A percentile compares a stretch with the other conserved stretches of the same genome.
Conservation (phyloP, 805 yeast species). For the Hanseniaspora singularis region DNA sequence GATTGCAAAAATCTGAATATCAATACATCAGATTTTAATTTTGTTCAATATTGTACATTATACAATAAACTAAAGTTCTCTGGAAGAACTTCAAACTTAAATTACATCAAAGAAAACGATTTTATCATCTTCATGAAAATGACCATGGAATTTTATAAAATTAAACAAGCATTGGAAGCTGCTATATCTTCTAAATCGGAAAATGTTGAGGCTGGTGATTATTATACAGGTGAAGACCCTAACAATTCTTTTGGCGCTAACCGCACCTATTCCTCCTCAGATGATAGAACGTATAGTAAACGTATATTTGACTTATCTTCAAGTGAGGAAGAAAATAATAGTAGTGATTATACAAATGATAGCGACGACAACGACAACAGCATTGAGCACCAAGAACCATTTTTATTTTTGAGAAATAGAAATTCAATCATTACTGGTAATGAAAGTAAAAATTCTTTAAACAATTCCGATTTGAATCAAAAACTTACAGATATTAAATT, state of each 20-base stretch:
- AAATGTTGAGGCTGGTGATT: not conserved
- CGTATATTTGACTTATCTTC: too few relatives aligned
- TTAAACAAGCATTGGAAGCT: not conserved
- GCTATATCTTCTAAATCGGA: not conserved
- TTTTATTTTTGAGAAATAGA: too few relatives aligned
- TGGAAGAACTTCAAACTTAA: constrained; percentile 2
- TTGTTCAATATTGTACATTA: not conserved
- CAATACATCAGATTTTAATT: constrained; percentile 4
- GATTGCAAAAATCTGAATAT: not conserved
- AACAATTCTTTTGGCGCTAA: not conserved
- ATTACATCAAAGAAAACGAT: not conserved
- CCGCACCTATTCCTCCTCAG: too few relatives aligned
- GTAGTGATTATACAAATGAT: too few relatives aligned
- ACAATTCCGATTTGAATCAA: too few relatives aligned
- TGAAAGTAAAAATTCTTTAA: too few relatives aligned
- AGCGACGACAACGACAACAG: too few relatives aligned
- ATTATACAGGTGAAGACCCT: not conserved
- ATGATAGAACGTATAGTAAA: too few relatives aligned
- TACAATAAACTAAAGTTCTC: constrained; percentile 3
- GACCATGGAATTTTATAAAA: constrained; percentile 8
- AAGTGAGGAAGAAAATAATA: too few relatives aligned
- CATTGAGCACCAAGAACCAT: too few relatives aligned
- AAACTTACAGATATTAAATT: too few relatives aligned
- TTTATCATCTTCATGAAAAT: constrained; percentile 9
- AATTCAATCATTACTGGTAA: too few relatives aligned